Evolutionary conservation across 139 green algal species (phyloP).

Genomic region (Coccomyxa sp.): DNA sequence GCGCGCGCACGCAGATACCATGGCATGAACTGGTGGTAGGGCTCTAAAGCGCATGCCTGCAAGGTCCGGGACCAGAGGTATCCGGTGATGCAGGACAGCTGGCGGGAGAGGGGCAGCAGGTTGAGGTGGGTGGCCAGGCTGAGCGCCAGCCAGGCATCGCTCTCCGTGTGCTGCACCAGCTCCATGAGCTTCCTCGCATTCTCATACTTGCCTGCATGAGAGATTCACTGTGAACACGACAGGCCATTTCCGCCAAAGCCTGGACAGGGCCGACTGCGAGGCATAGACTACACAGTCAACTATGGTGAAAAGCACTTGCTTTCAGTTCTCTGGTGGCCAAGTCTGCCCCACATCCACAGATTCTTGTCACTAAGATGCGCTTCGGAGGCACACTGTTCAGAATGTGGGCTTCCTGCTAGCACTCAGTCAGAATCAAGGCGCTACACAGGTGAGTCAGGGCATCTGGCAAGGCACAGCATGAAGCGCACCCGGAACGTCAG

Average conservation of each 20-base stretch:
- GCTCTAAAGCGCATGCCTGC: conserved; percentile 7
- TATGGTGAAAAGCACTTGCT: too few relatives aligned
- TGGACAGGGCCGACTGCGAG: too few relatives aligned
- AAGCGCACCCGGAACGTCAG: conserved; percentile 41
- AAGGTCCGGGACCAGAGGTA: conserved; percentile 78
- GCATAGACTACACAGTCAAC: too few relatives aligned
- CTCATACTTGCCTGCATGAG: conserved; percentile 41
- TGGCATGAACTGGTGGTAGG: not conserved
- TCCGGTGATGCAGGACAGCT: conserved; percentile 80
- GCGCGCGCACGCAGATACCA: too few relatives aligned
- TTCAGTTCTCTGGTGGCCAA: too few relatives aligned
- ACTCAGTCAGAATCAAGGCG: too few relatives aligned
- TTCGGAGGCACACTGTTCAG: too few relatives aligned
- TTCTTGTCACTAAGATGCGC: too few relatives aligned
- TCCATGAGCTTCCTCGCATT: conserved; percentile 49
- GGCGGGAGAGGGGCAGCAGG: conserved; percentile 76
- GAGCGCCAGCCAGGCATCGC: conserved; percentile 91
- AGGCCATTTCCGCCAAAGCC: not conserved
- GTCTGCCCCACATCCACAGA: too few relatives aligned
- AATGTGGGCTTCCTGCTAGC: too few relatives aligned
- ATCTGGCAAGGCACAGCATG: too few relatives aligned
- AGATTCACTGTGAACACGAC: not conserved
- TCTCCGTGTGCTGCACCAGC: conserved; percentile 74
- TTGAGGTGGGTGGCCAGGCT: conserved; percentile 75
- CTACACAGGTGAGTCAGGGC: not conserved